Conservation (phyloP, 2,329 filamentous ascomycete species). For the Aulographum hederae region DNA sequence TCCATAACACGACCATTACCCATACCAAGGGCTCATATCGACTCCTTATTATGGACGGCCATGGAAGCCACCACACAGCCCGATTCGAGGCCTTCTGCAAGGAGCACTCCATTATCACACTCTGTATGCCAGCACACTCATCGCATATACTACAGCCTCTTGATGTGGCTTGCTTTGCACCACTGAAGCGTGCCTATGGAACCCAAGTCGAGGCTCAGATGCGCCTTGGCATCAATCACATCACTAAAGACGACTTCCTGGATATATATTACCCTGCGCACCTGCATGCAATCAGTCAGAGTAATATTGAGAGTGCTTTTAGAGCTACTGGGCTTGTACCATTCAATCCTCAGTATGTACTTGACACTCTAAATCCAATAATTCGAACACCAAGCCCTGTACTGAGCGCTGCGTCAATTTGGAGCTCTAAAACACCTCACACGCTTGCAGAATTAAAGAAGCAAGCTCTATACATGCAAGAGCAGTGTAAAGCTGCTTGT, state of each 20-base stretch:
- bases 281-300: slow-evolving; percentile 9
- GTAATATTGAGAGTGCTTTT: slow-evolving; percentile 14
- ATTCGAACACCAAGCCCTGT: slow-evolving; percentile 5
- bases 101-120: slow-evolving; percentile 18
- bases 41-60: slow-evolving; percentile 20
- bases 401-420: slow-evolving; percentile 2
- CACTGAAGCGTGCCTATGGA: slow-evolving; percentile 16
- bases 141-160: slow-evolving; percentile 22
- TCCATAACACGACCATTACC: slow-evolving; percentile 13
- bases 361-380: slow-evolving; percentile 13
- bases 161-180: slow-evolving; percentile 19
- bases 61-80: slow-evolving; percentile 16
- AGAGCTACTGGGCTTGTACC: slow-evolving; percentile 15
- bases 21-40: slow-evolving; percentile 11
- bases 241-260: slow-evolving; percentile 14
- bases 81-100: slow-evolving; percentile 18
- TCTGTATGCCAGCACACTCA: slow-evolving; percentile 17
- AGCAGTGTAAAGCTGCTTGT: slow-evolving; percentile 5
- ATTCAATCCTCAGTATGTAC: slow-evolving; percentile 13
- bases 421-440: slow-evolving; percentile 7
- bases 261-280: slow-evolving; percentile 11
- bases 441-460: slow-evolving; percentile 4
- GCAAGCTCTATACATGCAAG: slow-evolving; percentile 4
- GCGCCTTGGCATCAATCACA: slow-evolving; percentile 12
- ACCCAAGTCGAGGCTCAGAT: slow-evolving; percentile 13